A percentile compares a stretch with the other conserved stretches of the same genome.
Conservation (phyloP, 176 grass and related monocot species). For the Aegilops tauschii region DNA sequence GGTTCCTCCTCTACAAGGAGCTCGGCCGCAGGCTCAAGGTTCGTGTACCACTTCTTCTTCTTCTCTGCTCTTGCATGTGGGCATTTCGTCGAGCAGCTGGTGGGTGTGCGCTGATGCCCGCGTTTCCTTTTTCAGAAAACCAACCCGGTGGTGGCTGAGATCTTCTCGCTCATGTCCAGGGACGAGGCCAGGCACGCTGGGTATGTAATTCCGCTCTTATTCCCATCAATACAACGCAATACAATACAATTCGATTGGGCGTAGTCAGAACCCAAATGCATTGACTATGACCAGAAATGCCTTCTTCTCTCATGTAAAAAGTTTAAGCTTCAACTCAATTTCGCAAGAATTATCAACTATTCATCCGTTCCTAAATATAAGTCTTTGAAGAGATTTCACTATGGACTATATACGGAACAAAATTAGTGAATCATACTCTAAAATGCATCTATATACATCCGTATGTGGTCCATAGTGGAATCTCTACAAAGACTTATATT, state of each 20-base stretch:
- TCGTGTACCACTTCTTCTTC: background rate
- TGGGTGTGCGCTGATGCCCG: constrained; percentile 12
- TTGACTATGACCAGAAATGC: background rate
- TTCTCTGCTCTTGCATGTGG: background rate
- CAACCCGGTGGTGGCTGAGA: constrained; percentile 93
- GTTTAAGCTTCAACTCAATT: background rate
- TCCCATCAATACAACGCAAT: background rate
- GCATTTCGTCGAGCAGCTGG: constrained; percentile 24
- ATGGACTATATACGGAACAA: no score
- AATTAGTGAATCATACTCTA: no score
- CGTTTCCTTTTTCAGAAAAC: constrained; percentile 68
- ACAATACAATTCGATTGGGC: background rate
- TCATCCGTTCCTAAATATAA: no score
- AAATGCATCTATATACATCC: no score
- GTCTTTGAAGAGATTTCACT: no score
- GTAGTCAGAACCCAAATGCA: background rate
- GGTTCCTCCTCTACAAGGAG: constrained; percentile 97
- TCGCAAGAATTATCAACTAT: background rate
- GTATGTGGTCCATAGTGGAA: no score
- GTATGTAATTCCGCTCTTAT: constrained; percentile 32
- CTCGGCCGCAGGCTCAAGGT: constrained; percentile 95
- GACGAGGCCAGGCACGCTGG: constrained; percentile 98
- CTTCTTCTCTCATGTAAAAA: background rate
- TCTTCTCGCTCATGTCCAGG: constrained; percentile 99
- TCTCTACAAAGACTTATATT: no score